Percentiles rank a stretch among this genome's conserved stretches.
Conservation (phyloP, 1,139 yeast genomes). For the Zygosaccharomyces sapae region DNA sequence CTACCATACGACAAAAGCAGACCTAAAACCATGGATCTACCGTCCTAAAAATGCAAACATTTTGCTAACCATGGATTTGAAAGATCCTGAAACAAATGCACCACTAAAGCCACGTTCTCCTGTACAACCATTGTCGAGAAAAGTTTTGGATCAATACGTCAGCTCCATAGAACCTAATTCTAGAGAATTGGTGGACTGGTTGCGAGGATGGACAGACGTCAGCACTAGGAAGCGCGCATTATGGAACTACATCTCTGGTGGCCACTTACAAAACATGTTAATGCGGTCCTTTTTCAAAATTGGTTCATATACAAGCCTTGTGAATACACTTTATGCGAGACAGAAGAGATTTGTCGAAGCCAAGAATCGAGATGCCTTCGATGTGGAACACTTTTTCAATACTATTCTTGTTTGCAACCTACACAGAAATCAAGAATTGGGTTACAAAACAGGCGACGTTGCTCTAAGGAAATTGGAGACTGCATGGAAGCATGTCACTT, state of each 20-base stretch:
- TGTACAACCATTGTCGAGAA: constrained; percentile 38
- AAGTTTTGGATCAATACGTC: constrained; percentile 37
- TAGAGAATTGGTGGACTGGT: constrained; percentile 37
- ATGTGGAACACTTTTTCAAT: constrained; percentile 31
- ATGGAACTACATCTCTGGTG: constrained; percentile 31
- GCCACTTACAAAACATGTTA: constrained; percentile 34
- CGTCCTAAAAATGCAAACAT: constrained; percentile 46
- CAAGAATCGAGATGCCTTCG: constrained; percentile 20
- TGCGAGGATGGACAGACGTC: constrained; percentile 31
- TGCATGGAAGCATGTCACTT: constrained; percentile 23
- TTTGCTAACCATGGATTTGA: constrained; percentile 54
- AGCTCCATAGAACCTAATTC: constrained; percentile 28
- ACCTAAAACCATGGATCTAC: constrained; percentile 42
- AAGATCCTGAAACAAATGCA: constrained; percentile 41
- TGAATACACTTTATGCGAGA: constrained; percentile 22
- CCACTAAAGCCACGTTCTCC: constrained; percentile 40
- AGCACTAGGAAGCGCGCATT: constrained; percentile 26
- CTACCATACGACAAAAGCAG: constrained; percentile 23
- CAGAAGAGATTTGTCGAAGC: constrained; percentile 21
- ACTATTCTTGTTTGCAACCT: constrained; percentile 28
- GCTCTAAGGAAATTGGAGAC: constrained; percentile 23
- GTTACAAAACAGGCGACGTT: constrained; percentile 17
- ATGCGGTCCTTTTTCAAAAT: constrained; percentile 30
- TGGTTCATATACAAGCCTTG: constrained; percentile 25
- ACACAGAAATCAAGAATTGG: constrained; percentile 23